Evolutionary conservation across 306 rosid genomes (phyloP), one percentile per base, ranked within the genome.

Genomic region (Citrullus mucosospermus): DNA sequence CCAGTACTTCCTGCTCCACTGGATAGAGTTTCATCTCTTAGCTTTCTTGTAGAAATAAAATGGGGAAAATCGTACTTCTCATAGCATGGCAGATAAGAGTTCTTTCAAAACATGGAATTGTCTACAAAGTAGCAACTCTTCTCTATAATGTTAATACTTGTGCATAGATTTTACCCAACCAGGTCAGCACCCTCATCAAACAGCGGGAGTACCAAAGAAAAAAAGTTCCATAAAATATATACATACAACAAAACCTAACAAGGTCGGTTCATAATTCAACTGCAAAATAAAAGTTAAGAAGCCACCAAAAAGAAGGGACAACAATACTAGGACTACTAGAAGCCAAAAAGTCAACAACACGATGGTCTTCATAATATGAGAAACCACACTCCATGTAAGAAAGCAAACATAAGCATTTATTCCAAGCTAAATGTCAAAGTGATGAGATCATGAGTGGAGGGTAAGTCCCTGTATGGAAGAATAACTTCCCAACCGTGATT

Each of bases 1-100:
- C 99, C 88, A 96, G 85, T 61, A 96, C 97, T 88, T 96, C 99
- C 80, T 96, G 99, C 86, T 96, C 99, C 97, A 96, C 99, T 96
- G 88, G 69, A 89, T 72, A 86, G 77, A 79, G 81, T 78, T 79
- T 79, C 43, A 80, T 13, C 81, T 81, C 72, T 91, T 78, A 91
- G 90, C 74, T 83, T 46, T 57, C 80, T 66, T 28, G 51, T 56
- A 57, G 50, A 34, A 70, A 60, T 44, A 34, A 78, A 34, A 68
- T 3, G 50, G 59, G 58, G 22, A 46, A 44, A 20, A 44, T 50
- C 28, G 6, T 73, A 51, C 14, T 30, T 4, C 30, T 34, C 18
- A 5, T 2, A 53, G n/a, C 6, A 30, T 18, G 78, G 63, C 34
- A 30, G 25, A 25, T 8, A 72, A 73, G 77, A 28, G 39, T 72